Percentiles rank a stretch among this genome's conserved stretches.
These are phyloP conservation scores for Ganoderma sinense DNA, from an alignment of 1,284 basidiomycete genomes.

Conservation along the genomic window DNA sequence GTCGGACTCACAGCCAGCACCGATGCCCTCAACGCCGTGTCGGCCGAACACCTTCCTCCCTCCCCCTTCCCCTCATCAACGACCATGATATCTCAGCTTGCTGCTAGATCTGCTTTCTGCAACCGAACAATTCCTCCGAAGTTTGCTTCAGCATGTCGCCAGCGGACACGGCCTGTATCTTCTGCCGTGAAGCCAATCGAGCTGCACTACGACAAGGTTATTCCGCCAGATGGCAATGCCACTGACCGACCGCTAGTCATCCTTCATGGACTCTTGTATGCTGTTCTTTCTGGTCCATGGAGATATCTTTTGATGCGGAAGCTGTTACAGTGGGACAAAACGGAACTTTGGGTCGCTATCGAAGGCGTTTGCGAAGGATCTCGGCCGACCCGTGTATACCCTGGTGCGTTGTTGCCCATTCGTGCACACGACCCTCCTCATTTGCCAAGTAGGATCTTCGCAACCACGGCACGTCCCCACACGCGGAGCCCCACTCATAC, in stretches of 20 bases:
- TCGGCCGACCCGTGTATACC: slow-evolving; percentile 73
- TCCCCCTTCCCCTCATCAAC: not conserved
- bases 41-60: not conserved
- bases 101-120: not conserved
- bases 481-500: slow-evolving; percentile 75
- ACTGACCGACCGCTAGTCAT: slow-evolving; percentile 61
- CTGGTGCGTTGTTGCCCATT: slow-evolving; percentile 60
- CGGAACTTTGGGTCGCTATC: slow-evolving; percentile 82
- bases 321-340: slow-evolving; percentile 69
- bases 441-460: slow-evolving; percentile 69
- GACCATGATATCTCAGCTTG: not conserved
- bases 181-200: slow-evolving; percentile 40
- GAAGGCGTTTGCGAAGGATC: slow-evolving; percentile 65
- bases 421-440: not conserved
- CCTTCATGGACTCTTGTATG: slow-evolving; percentile 75
- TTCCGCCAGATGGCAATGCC: slow-evolving; percentile 49
- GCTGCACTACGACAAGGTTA: slow-evolving; percentile 51
- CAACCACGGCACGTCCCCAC: slow-evolving; percentile 86
- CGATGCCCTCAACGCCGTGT: not conserved
- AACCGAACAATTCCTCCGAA: no score
- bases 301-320: not conserved
- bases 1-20: not conserved
- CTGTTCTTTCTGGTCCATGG: slow-evolving; percentile 9
- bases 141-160: not conserved
- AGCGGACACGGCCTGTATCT: slow-evolving; percentile 11